Evolutionary conservation across 2,329 filamentous ascomycete species (phyloP), one percentile per base, ranked within the genome.

Genomic region (Delphinella strobiligena): DNA sequence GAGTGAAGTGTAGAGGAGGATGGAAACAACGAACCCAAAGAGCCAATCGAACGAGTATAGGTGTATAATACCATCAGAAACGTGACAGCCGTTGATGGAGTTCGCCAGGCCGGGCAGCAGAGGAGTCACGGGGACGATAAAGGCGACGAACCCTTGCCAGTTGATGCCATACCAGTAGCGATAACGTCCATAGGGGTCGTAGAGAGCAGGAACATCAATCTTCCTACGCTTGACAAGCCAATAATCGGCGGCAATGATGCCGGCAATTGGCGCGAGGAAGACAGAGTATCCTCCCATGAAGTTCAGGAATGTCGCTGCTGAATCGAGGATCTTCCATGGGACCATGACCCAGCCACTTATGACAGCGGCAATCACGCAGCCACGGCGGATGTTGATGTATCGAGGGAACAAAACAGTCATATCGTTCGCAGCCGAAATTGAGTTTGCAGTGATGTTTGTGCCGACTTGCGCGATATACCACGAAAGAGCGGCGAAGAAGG

Each of bases 261-360:
- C 68, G 0, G 74, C 72, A 42, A 81, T 75, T 0, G 77, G 76
- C 0, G 72, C 75, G 1, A 81, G 59, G 55, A 82, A 81, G 22
- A 80, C 64, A 1, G 71, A 68, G 55, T 79, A 78, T 0, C 75
- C 76, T 22, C 70, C 67, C 67, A 83, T 78, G 58, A 82, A 82
- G 12, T 15, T 33, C 15, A 42, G 24, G 7, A 81, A 74, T 1
- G 68, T 74, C 2, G 58, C 53, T 2, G 76, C 77, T 0, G 70
- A 75, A 24, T 56, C 63, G 14, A 80, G 61, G 42, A 81, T 80
- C 58, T 78, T 78, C 77, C 76, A 80, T 2, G 75, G 75, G 0
- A 77, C 73, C 22, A 80, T 63, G 2, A 67, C 66, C 74, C 74
- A 79, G 16, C 50, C 52, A 2, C 60, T 62, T 3, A 69, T 55